Conservation (phyloP, 2,329 filamentous ascomycete genomes). For the Fusarium armeniacum region DNA sequence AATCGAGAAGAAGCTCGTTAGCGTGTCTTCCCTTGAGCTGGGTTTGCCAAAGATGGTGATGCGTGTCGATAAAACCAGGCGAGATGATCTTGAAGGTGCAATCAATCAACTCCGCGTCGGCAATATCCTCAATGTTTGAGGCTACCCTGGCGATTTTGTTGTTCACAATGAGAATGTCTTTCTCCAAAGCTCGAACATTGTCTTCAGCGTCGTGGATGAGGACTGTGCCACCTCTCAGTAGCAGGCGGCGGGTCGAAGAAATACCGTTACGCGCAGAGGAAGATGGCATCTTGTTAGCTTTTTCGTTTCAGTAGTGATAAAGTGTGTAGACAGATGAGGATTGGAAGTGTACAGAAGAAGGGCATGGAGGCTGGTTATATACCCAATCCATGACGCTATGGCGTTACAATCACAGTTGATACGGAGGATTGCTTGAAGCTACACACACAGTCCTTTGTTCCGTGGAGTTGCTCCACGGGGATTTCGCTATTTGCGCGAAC, state of each 20-base stretch:
- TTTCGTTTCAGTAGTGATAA: no score
- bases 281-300: not conserved
- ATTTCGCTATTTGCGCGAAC: not conserved
- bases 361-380: not conserved
- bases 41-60: constrained; percentile 30
- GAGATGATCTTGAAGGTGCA: constrained; percentile 14
- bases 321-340: accelerated
- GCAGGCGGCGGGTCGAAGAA: not conserved
- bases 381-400: constrained; percentile 9
- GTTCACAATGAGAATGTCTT: constrained; percentile 23
- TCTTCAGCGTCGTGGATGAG: constrained; percentile 26
- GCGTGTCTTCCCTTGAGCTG: constrained; percentile 26
- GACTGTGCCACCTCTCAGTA: constrained; percentile 28
- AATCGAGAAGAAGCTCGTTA: constrained; percentile 12
- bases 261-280: not conserved
- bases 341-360: accelerated
- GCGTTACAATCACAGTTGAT: not conserved
- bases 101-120: not conserved
- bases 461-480: not conserved
- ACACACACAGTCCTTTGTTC: no score
- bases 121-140: not conserved
- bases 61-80: constrained; percentile 21
- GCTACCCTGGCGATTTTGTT: constrained; percentile 20
- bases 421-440: not conserved
- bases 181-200: constrained; percentile 1